Evolutionary conservation across 805 yeast genomes (phyloP), one percentile per base, ranked within the genome.

Genomic region (Saccharomycopsis javanensis): DNA sequence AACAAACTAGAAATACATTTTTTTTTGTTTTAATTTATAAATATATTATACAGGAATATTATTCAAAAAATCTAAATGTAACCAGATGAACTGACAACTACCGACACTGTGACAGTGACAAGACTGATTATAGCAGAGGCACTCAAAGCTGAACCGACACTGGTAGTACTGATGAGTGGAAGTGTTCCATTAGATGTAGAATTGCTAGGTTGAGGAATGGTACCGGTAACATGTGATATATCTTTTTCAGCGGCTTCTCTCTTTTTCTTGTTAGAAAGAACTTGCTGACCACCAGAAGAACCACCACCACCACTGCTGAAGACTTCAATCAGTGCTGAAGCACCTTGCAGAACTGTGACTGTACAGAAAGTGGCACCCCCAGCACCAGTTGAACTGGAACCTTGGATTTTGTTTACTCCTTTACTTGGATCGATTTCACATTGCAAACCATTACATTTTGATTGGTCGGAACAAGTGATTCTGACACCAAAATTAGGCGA

Each of bases 311-410:
- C 63, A 30, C 62, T 50, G 42, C 68, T 75, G 64, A 88, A 89
- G 2, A 88, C 84, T 69, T 87, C 95, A 65, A 88, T 81, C 56
- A 74, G 78, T 37, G 92, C 96, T 56, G 74, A 75, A 37, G 86
- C 75, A 55, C 79, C 77, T 63, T 80, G 77, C 50, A 72, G 70
- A 35, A 88, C 96, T 50, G 96, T 88, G 53, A 88, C 85, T 55
- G 88, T 86, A 77, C 96, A 89, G 79, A 31, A 88, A n/a, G 79
- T 76, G 45, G 85, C 95, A 62, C 83, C 88, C 54, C 83, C 84
- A 56, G 82, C 81, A 60, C 82, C 81, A 51, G 69, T 65, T 31
- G 77, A 63, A 37, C 75, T 68, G 4, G 71, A 64, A 2, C 72
- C 64, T 25, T 81, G 75, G 35, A 81, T 78, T 55, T 75, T 75